Percentiles rank a stretch among this genome's conserved stretches.
These are phyloP conservation scores for Nannochloropsis granulata DNA, from an alignment of 108 stramenopile genomes.

Conservation along the genomic window DNA sequence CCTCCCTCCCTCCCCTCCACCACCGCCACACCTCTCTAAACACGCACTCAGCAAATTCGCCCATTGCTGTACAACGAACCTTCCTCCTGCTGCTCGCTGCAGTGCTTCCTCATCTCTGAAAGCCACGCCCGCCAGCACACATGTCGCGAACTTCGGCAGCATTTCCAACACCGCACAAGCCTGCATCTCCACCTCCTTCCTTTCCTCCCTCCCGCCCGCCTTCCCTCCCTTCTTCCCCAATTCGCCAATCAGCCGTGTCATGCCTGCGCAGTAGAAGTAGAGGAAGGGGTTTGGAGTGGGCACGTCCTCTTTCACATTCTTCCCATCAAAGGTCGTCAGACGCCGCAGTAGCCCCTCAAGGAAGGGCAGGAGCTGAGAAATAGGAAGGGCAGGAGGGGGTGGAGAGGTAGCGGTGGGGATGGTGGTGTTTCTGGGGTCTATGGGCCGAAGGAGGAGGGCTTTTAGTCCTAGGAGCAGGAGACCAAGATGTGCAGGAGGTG, in stretches of 20 bases:
- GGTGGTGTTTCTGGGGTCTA: not conserved
- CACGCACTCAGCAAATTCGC: not conserved
- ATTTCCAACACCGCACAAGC: not conserved
- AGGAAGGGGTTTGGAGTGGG: not conserved
- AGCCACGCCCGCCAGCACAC: not conserved
- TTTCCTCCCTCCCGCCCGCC: not conserved
- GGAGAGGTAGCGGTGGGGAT: not conserved
- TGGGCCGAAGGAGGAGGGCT: not conserved
- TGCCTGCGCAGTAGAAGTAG: not conserved
- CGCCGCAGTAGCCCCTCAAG: not conserved
- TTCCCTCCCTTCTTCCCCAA: not conserved
- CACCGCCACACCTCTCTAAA: not conserved
- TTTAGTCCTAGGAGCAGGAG: not conserved
- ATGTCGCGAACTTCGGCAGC: not conserved
- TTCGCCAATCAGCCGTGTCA: not conserved
- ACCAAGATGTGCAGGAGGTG: not conserved
- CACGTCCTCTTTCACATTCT: not conserved
- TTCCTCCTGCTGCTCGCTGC: not conserved
- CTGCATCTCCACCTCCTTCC: not conserved
- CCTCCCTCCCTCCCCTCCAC: not conserved
- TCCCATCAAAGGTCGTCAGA: not conserved
- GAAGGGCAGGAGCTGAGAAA: not conserved
- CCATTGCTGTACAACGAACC: not conserved
- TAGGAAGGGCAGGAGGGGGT: not conserved
- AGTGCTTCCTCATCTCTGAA: not conserved